phyloP scores from a whole-genome alignment of 345 rosid genomes.

The Rhizophora apiculata region DNA sequence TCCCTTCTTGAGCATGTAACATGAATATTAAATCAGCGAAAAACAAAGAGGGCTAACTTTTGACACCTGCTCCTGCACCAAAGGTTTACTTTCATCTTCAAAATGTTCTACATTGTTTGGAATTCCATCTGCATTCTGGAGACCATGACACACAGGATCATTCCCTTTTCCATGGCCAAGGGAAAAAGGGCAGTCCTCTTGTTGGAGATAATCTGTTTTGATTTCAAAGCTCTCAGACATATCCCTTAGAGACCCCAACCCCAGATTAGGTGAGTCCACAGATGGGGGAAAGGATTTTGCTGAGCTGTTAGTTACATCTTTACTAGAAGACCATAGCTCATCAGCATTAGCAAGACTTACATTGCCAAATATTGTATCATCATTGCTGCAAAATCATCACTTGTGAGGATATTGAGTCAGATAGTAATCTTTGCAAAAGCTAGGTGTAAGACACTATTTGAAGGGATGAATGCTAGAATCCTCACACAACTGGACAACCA shows the following conservation, averaged over 20 bases:
- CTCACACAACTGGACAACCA: neutral
- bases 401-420: slow-evolving; percentile 87
- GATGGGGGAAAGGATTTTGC: slow-evolving; percentile 44
- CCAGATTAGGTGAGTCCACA: slow-evolving; percentile 48
- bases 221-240: slow-evolving; percentile 34
- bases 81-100: slow-evolving; percentile 30
- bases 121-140: slow-evolving; percentile 25
- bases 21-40: neutral
- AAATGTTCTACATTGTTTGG: slow-evolving; percentile 31
- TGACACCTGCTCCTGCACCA: slow-evolving; percentile 52
- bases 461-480: neutral
- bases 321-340: slow-evolving; percentile 75
- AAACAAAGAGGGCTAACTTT: neutral
- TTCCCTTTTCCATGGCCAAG: slow-evolving; percentile 37
- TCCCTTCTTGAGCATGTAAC: slow-evolving; percentile 11
- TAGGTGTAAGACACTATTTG: neutral
- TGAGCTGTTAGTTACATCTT: slow-evolving; percentile 53
- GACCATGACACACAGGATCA: slow-evolving; percentile 40
- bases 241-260: slow-evolving; percentile 38
- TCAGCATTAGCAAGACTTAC: slow-evolving; percentile 60
- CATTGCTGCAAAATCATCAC: slow-evolving; percentile 95
- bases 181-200: slow-evolving; percentile 43
- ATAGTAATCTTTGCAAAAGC: slow-evolving; percentile 25
- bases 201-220: slow-evolving; percentile 48
- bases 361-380: slow-evolving; percentile 75